Base-by-base conservation (phyloP, 108 stramenopile species). In the Poteriospumella lacustris region DNA sequence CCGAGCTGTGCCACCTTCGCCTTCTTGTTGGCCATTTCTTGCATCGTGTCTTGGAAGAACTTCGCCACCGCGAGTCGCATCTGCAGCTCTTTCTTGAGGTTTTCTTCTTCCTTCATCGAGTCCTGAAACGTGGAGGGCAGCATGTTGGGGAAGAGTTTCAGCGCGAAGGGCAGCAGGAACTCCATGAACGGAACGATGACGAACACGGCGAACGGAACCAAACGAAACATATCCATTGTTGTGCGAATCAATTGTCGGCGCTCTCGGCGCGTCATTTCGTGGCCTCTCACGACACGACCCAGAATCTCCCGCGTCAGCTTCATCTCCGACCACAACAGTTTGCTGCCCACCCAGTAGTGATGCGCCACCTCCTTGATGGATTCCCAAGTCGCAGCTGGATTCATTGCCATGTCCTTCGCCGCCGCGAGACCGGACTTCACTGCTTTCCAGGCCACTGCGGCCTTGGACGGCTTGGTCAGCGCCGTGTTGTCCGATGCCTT, bases 151-250 rank as follows among this genome's bases (percentile, higher is more conserved):
- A 97, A 99, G 33, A 97, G 75, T 56, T 92, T 90, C 38, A 99
- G 85, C 28, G 95, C 96, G 85, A 99, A 89, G 1, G 98, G 98
- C 36, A 99, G 84, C 15, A 95, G 92, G 75, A 97, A 93, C 85
- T 99, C 98, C 92, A 96, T 94, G 75, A 96, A 93, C 1, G 98
- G 98, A n/a, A 99, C 93, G 52, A 99, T 43, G 43, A 97, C 83
- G 80, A 98, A 98, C 79, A 97, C 89, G 34, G 83, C 85, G 58
- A 99, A 90, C 12, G 98, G 98, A 34, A 97, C 94, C 60, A 99
- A 81, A 44, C 98, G 95, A 81, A 97, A 95, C 41, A 99, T 79
- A 85, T 99, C 98, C 0, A 91, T 86, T 15, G 93, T 90, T 9
- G 98, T 99, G 68, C 98, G 83, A 0, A 97, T 85, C 52, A 99